Evolutionary conservation across 768 basidiomycete species (phyloP).

Genomic region (Boletus rufocinnamomeus): DNA sequence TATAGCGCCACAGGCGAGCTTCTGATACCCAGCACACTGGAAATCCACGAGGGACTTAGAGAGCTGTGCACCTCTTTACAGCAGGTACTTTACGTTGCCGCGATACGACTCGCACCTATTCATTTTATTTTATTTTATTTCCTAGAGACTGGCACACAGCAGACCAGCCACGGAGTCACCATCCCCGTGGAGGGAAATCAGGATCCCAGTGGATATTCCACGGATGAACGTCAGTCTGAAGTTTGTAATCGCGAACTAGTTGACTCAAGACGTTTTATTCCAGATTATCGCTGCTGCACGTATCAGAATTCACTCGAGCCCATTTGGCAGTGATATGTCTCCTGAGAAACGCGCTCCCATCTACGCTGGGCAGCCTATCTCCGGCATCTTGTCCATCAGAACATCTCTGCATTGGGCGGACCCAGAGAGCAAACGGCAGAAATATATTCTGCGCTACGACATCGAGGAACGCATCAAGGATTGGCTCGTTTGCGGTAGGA

Average conservation of each 20-base stretch:
- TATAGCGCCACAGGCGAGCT: slow-evolving; percentile 75
- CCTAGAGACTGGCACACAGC: slow-evolving; percentile 41
- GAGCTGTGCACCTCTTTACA: slow-evolving; percentile 29
- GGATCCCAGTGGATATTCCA: slow-evolving; percentile 86
- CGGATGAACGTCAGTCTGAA: slow-evolving; percentile 64
- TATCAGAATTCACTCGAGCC: slow-evolving; percentile 49
- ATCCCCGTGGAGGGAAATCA: slow-evolving; percentile 68
- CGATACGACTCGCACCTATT: slow-evolving; percentile 30
- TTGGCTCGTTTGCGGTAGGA: slow-evolving; percentile 89
- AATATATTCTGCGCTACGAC: slow-evolving; percentile 72
- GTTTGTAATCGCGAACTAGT: not conserved
- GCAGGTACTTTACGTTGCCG: slow-evolving; percentile 32
- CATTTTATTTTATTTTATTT: slow-evolving; percentile 29
- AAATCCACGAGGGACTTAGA: slow-evolving; percentile 33
- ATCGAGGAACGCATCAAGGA: slow-evolving; percentile 78
- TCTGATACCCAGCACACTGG: slow-evolving; percentile 46
- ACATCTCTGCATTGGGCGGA: slow-evolving; percentile 82
- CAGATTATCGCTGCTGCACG: slow-evolving; percentile 69
- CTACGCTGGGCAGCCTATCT: slow-evolving; percentile 89
- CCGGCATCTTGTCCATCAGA: slow-evolving; percentile 61
- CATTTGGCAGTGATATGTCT: slow-evolving; percentile 38
- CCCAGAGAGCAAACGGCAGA: slow-evolving; percentile 40
- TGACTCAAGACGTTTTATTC: slow-evolving; percentile 14
- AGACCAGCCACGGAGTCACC: slow-evolving; percentile 38
- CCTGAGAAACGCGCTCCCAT: slow-evolving; percentile 42